Evolutionary conservation across 2,329 filamentous ascomycete genomes (phyloP).

Genomic region (Penicillium sp.): DNA sequence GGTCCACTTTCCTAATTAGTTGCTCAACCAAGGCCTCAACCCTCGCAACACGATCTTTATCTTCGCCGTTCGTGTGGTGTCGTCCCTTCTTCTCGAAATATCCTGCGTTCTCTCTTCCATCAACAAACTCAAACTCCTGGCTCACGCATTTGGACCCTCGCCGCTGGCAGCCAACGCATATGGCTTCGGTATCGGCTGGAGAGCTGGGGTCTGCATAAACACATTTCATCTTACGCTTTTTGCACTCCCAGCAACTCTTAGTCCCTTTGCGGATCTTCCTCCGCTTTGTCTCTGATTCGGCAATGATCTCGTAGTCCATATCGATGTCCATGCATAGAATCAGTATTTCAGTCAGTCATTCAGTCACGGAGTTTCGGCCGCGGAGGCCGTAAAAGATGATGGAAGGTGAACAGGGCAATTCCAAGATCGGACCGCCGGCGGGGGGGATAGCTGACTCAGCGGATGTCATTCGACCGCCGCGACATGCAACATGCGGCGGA

Average conservation of each 20-base stretch:
- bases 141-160: conserved; percentile 42
- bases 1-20: not conserved
- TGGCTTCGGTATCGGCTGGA: not conserved
- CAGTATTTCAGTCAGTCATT: not conserved
- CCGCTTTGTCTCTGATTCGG: not conserved
- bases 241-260: conserved; percentile 31
- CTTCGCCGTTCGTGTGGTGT: not conserved
- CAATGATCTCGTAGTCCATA: not conserved
- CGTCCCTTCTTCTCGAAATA: not conserved
- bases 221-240: conserved; percentile 14
- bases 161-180: conserved; percentile 16
- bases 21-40: not conserved
- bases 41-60: not conserved
- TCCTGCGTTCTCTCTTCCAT: not conserved
- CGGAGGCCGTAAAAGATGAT: not conserved
- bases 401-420: not conserved
- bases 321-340: not conserved
- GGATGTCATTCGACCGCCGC: not conserved
- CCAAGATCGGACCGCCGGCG: not conserved
- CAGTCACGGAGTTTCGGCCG: not conserved
- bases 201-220: not conserved
- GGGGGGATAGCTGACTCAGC: not conserved
- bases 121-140: conserved; percentile 44
- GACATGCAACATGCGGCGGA: not conserved
- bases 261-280: conserved; percentile 36